phyloP scores from a whole-genome alignment of 495 filamentous ascomycete species.

The Aspergillus heteromorphus region DNA sequence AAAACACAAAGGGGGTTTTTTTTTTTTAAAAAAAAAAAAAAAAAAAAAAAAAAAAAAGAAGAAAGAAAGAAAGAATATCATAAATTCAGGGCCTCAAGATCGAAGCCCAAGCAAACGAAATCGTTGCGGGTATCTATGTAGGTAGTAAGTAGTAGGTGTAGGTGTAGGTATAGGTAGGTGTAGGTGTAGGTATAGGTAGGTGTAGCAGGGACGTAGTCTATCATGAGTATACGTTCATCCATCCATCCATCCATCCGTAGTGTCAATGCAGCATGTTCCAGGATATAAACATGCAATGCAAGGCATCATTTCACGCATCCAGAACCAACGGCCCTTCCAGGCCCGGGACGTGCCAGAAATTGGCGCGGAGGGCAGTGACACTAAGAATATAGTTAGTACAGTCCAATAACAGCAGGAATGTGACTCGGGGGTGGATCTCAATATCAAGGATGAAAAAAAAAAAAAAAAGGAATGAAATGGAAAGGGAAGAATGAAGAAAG shows the following conservation, averaged over 20 bases:
- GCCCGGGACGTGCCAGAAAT: constrained; percentile 78
- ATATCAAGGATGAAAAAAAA: too few species aligned
- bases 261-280: too few species aligned
- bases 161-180: not conserved
- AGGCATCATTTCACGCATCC: too few species aligned
- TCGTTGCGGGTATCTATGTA: constrained; percentile 25
- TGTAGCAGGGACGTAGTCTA: not conserved
- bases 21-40: not conserved
- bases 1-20: too few species aligned
- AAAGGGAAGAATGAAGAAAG: constrained; percentile 5
- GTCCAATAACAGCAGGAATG: too few species aligned
- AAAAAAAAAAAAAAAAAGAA: constrained; percentile 1
- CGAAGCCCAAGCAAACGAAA: constrained; percentile 8
- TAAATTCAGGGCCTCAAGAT: not conserved
- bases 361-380: constrained; percentile 84
- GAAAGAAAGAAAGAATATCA: not conserved
- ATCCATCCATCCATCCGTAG: constrained; percentile 2
- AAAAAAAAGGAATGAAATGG: not conserved
- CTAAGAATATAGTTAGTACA: too few species aligned
- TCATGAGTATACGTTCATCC: not conserved
- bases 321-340: constrained; percentile 68
- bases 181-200: not conserved
- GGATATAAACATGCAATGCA: too few species aligned
- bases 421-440: too few species aligned
- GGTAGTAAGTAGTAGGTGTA: not conserved